These are phyloP conservation scores for Rhizopogon salebrosus DNA, from an alignment of 768 basidiomycete genomes.

Conservation along the genomic window DNA sequence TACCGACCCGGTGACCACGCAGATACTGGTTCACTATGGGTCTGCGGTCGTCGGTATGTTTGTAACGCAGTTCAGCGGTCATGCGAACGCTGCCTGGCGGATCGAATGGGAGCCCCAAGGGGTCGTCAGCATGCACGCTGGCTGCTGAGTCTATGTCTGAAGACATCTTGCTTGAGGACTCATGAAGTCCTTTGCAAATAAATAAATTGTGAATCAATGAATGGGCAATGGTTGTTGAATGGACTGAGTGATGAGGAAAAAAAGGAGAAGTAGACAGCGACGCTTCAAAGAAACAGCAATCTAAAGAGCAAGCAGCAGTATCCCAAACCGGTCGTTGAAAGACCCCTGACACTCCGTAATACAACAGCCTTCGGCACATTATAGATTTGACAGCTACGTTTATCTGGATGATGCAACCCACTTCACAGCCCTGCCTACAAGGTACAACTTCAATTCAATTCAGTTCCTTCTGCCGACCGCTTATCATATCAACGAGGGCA, in stretches of 20 bases:
- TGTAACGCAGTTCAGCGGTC: constrained; percentile 38
- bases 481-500: constrained; percentile 28
- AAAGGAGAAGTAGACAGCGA: constrained; percentile 11
- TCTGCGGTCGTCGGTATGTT: constrained; percentile 34
- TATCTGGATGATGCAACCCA: background rate
- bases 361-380: constrained; percentile 3
- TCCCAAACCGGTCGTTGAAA: background rate
- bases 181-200: constrained; percentile 18
- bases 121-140: constrained; percentile 31
- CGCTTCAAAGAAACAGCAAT: constrained; percentile 2
- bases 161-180: constrained; percentile 20
- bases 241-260: constrained; percentile 16
- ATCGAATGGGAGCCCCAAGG: constrained; percentile 28
- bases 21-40: constrained; percentile 82
- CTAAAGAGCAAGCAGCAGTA: background rate
- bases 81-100: constrained; percentile 44
- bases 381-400: constrained; percentile 10
- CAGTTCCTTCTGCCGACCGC: constrained; percentile 8
- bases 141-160: constrained; percentile 19
- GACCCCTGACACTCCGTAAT: constrained; percentile 28
- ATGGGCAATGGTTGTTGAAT: constrained; percentile 18
- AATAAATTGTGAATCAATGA: constrained; percentile 8
- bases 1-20: constrained; percentile 70
- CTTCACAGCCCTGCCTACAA: constrained; percentile 1
- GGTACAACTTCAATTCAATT: constrained; percentile 9